phyloP scores from a whole-genome alignment of 371 early-diverging fungal genomes.

The Mucor racemosus region DNA sequence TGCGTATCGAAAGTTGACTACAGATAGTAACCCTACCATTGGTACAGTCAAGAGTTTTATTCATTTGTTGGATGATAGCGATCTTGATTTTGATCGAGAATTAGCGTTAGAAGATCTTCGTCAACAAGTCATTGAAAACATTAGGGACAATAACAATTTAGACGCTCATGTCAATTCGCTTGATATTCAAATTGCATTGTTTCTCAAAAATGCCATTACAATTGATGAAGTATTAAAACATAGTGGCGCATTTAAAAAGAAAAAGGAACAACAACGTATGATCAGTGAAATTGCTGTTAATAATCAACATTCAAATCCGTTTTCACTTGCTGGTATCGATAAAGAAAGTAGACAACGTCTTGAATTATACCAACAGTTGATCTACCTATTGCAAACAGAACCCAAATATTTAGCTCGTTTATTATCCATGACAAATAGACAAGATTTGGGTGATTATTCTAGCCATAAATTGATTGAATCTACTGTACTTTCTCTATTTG shows the following conservation, averaged over 20 bases:
- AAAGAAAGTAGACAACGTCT: slow-evolving; percentile 80
- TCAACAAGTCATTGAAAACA: slow-evolving; percentile 83
- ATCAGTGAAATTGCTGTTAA: slow-evolving; percentile 37
- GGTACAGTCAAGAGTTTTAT: slow-evolving; percentile 86
- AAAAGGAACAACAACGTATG: slow-evolving; percentile 52
- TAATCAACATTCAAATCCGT: slow-evolving; percentile 27
- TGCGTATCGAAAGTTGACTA: slow-evolving; percentile 81
- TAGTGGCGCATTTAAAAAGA: slow-evolving; percentile 62
- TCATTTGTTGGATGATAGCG: slow-evolving; percentile 89
- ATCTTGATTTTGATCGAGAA: slow-evolving; percentile 93
- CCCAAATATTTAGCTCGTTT: slow-evolving; percentile 89
- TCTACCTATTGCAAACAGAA: slow-evolving; percentile 96
- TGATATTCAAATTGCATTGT: slow-evolving; percentile 95
- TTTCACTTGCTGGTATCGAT: slow-evolving; percentile 75
- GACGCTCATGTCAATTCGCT: slow-evolving; percentile 87
- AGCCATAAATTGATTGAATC: slow-evolving; percentile 81
- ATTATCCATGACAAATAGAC: slow-evolving; percentile 77
- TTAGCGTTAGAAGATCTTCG: slow-evolving; percentile 86
- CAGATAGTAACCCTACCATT: slow-evolving; percentile 77
- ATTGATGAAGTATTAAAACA: slow-evolving; percentile 88
- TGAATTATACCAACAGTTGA: slow-evolving; percentile 88
- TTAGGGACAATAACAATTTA: slow-evolving; percentile 87
- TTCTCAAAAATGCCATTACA: slow-evolving; percentile 95
- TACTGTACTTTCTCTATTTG: slow-evolving; percentile 92
- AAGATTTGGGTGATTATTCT: slow-evolving; percentile 48